Evolutionary conservation across 768 basidiomycete species (phyloP).

Genomic region (Lentinula sp.): DNA sequence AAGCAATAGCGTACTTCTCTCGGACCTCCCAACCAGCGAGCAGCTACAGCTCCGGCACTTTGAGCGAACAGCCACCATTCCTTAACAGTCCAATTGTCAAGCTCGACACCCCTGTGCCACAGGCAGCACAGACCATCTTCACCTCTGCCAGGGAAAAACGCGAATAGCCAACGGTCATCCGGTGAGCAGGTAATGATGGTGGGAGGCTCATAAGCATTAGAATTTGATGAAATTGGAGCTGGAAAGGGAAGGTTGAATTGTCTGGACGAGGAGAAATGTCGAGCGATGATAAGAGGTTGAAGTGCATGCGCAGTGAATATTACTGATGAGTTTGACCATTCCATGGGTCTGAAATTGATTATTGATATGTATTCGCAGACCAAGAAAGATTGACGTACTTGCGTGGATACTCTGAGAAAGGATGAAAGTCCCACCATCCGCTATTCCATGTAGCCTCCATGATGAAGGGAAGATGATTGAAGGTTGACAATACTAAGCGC

Average conservation of each 20-base stretch:
- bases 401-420: conserved; percentile 50
- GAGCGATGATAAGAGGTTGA: conserved; percentile 52
- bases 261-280: conserved; percentile 65
- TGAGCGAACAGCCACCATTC: conserved; percentile 50
- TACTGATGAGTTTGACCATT: conserved; percentile 65
- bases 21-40: conserved; percentile 52
- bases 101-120: conserved; percentile 53
- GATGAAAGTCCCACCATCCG: conserved; percentile 72
- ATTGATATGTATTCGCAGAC: neutral
- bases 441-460: conserved; percentile 45
- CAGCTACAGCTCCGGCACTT: conserved; percentile 54
- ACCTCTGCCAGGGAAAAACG: conserved; percentile 61
- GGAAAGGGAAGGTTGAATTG: conserved; percentile 58
- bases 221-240: conserved; percentile 35
- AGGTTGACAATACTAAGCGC: neutral
- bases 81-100: conserved; percentile 57
- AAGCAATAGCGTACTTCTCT: conserved; percentile 45
- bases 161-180: conserved; percentile 61
- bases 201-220: conserved; percentile 52
- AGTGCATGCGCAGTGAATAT: conserved; percentile 66
- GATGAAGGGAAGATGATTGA: neutral
- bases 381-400: conserved; percentile 31
- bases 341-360: conserved; percentile 45
- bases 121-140: conserved; percentile 57
- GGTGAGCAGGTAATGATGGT: conserved; percentile 56